Base-by-base conservation (phyloP, 345 rosid species). In the Moringa oleifera region DNA sequence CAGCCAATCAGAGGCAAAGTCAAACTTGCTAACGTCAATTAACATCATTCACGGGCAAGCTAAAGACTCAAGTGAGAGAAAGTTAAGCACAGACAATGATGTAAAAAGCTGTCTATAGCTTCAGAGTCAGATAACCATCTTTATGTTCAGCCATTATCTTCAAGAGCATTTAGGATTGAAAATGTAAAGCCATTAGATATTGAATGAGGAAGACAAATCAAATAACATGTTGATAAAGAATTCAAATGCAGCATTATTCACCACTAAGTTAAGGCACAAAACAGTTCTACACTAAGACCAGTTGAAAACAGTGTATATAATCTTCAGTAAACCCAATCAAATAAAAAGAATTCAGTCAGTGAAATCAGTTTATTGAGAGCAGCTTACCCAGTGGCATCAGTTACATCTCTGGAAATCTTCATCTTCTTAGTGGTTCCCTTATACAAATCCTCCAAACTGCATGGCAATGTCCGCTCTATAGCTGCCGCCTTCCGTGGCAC, bases 351-450 rank as follows among this genome's bases (percentile, higher is more conserved):
- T n/a, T n/a, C n/a, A n/a, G n/a, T n/a, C n/a, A 19, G 12, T 41
- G 17, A 41, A 41, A 41, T 15, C 6, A 41, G 47, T 41, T 1
- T 41, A 15, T 5, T 41, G 1, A 28, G 6, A 25, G 36, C 28
- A 66, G 61, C 85, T 76, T 68, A 88, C 98, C 96, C 83, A 64
- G 66, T 73, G 6, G 75, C 58, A 71, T 91, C 96, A 49, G 61
- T 69, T 15, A 82, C 89, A 54, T 89, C 96, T 63, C 96, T 73
- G 2, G 98, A 89, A 63, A 91, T 86, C 82, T 91, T 91, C 93
- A 91, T 86, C 78, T 88, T 91, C 88, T 83, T 91, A 51, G 94
- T 81, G 50, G 81, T 81, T 23, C 98, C 98, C 62, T 85, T 91
- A 51, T 78, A 91, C 60, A 91, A 68, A 60, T 91, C 98, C 80